phyloP scores from a whole-genome alignment of 345 rosid genomes.

The Euphorbia peplus region DNA sequence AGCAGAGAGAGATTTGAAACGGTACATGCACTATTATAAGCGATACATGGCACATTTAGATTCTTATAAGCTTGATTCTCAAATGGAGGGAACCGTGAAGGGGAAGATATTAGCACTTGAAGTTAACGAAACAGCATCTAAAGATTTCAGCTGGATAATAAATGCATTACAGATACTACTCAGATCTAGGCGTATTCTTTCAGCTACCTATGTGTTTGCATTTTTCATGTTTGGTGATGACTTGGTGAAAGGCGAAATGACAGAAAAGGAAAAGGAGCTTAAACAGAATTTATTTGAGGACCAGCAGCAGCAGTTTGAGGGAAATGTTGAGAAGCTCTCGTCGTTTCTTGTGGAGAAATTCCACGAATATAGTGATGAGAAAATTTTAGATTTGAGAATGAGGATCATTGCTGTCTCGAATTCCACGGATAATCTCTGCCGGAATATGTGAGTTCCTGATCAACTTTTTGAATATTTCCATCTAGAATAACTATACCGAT shows the following conservation, averaged over 20 bases:
- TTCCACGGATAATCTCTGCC: conserved; percentile 43
- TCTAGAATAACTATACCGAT: not conserved
- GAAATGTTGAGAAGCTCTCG: conserved; percentile 42
- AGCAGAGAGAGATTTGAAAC: conserved; percentile 40
- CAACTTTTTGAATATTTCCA: not conserved
- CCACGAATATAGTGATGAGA: conserved; percentile 20
- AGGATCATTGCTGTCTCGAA: conserved; percentile 25
- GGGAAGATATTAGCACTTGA: conserved; percentile 35
- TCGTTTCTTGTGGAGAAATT: conserved; percentile 34
- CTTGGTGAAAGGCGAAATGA: conserved; percentile 41
- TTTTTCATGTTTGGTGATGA: conserved; percentile 55
- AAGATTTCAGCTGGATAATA: conserved; percentile 54
- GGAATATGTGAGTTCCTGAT: conserved; percentile 31
- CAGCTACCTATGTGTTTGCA: conserved; percentile 56
- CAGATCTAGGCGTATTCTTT: conserved; percentile 50
- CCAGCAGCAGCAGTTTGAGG: conserved; percentile 46
- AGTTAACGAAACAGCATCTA: conserved; percentile 33
- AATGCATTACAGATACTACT: conserved; percentile 46
- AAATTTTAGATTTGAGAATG: conserved; percentile 22
- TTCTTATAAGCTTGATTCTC: conserved; percentile 48
- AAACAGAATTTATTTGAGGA: conserved; percentile 41
- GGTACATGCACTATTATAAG: conserved; percentile 51
- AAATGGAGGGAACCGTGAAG: conserved; percentile 35
- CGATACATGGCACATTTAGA: conserved; percentile 56
- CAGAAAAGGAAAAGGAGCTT: conserved; percentile 32